Conservation (phyloP, 257 asterid species). For the Solanum ahanhuiri region DNA sequence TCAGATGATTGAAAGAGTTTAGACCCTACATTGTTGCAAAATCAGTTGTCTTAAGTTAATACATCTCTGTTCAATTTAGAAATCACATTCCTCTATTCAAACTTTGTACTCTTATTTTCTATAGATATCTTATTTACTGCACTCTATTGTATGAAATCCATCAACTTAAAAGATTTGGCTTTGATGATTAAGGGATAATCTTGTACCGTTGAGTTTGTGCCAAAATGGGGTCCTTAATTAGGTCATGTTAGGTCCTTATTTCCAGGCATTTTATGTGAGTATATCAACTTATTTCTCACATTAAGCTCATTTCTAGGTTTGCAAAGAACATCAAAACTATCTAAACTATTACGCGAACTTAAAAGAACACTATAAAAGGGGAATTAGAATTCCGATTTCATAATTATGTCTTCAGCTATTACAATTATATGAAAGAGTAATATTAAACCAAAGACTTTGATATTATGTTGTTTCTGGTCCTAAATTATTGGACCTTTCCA, state of each 20-base stretch:
- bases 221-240: no score
- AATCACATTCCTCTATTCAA: no score
- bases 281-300: not conserved
- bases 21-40: not conserved
- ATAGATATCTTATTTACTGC: no score
- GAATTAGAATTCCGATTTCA: not conserved
- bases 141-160: no score
- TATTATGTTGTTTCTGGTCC: not conserved
- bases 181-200: no score
- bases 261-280: not conserved
- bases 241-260: no score
- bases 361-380: not conserved
- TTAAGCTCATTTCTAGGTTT: not conserved
- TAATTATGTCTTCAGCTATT: not conserved
- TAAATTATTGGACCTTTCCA: not conserved
- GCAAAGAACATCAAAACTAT: not conserved
- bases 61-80: not conserved
- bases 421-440: not conserved
- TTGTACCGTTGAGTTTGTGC: no score
- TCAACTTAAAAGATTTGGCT: no score
- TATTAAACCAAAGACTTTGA: not conserved
- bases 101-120: no score
- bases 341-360: no score
- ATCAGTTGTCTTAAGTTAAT: not conserved
- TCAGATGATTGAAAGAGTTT: not conserved